These are phyloP conservation scores for Geranium rotundifolium DNA, from an alignment of 345 rosid genomes.

Conservation along the genomic window DNA sequence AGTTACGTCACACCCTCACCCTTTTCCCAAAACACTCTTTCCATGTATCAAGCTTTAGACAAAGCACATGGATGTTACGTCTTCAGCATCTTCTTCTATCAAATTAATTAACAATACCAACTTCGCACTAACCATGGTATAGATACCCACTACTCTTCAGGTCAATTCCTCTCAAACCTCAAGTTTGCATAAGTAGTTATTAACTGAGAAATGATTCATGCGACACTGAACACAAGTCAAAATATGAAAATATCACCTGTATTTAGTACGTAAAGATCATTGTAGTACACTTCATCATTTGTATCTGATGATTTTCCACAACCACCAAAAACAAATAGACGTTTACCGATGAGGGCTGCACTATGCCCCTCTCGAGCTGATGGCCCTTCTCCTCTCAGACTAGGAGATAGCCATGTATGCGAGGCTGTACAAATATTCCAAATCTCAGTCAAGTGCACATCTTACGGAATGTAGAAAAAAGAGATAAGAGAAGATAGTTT, in stretches of 20 bases:
- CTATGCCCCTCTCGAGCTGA: constrained; percentile 92
- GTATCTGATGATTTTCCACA: constrained; percentile 60
- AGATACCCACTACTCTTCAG: background rate
- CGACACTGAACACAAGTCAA: background rate
- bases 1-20: background rate
- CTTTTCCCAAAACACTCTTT: background rate
- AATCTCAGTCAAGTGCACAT: background rate
- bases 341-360: constrained; percentile 85
- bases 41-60: background rate
- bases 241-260: constrained; percentile 45
- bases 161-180: too few relatives aligned
- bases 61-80: background rate
- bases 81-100: background rate
- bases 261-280: constrained; percentile 74
- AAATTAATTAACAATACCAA: background rate
- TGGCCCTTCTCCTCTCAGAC: constrained; percentile 86
- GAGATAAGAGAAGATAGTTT: background rate
- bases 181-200: too few relatives aligned
- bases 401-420: constrained; percentile 79
- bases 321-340: constrained; percentile 88
- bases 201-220: too few relatives aligned
- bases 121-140: background rate
- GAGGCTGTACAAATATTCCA: constrained; percentile 39
- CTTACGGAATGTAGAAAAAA: constrained; percentile 7
- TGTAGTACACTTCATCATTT: constrained; percentile 72